Evolutionary conservation across 345 rosid genomes (phyloP).

Genomic region (Cardamine chenopodiifolia): DNA sequence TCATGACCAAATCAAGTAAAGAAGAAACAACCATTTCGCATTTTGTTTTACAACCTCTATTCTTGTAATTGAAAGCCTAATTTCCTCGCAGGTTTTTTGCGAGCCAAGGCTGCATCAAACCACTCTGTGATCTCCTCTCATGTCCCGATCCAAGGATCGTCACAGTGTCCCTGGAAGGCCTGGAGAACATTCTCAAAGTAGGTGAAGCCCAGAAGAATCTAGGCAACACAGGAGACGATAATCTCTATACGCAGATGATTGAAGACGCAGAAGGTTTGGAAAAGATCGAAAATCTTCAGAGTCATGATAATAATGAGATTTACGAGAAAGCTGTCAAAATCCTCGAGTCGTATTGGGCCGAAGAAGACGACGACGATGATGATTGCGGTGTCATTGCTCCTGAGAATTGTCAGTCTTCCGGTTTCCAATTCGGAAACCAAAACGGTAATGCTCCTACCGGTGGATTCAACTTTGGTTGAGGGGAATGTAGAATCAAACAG

Average conservation of each 20-base stretch:
- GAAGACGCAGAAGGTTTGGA: conserved; percentile 79
- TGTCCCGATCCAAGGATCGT: conserved; percentile 77
- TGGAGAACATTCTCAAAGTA: conserved; percentile 73
- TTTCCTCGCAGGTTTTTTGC: conserved; percentile 50
- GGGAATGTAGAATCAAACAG: background rate
- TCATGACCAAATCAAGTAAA: conserved; percentile 70
- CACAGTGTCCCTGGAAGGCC: conserved; percentile 63
- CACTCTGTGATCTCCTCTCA: conserved; percentile 67
- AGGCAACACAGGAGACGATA: conserved; percentile 52
- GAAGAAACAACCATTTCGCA: background rate
- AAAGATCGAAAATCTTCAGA: conserved; percentile 78
- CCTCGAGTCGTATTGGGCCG: conserved; percentile 69
- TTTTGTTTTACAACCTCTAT: too few relatives aligned
- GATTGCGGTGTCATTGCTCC: conserved; percentile 46
- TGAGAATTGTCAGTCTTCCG: conserved; percentile 43
- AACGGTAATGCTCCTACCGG: conserved; percentile 52
- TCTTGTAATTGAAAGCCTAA: background rate
- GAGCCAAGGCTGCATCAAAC: conserved; percentile 67
- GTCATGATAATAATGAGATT: conserved; percentile 69
- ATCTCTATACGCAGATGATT: conserved; percentile 62
- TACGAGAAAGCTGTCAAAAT: conserved; percentile 74
- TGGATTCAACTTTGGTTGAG: conserved; percentile 73
- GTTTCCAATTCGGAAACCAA: conserved; percentile 63
- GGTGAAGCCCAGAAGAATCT: conserved; percentile 66
- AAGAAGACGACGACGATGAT: conserved; percentile 58